These are phyloP conservation scores for Chiua virens DNA, from an alignment of 768 basidiomycete genomes.

Conservation along the genomic window DNA sequence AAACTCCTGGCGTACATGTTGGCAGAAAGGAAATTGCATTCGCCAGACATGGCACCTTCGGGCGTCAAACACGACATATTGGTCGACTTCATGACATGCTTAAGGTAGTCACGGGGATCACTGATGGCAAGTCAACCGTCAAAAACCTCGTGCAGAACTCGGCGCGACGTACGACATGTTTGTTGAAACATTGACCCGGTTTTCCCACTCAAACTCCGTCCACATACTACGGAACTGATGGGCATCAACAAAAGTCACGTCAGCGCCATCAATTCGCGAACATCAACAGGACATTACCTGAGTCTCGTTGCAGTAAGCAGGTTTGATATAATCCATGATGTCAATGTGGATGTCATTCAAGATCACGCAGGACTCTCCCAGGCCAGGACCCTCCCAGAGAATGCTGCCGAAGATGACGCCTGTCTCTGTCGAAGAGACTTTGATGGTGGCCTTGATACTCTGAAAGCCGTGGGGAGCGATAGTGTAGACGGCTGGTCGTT, in stretches of 20 bases:
- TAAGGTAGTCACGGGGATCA: constrained; percentile 85
- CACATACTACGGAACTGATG: constrained; percentile 93
- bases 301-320: constrained; percentile 92
- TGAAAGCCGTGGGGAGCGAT: constrained; percentile 97
- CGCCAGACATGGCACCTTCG: constrained; percentile 81
- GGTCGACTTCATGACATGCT: constrained; percentile 94
- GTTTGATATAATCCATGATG: constrained; percentile 56
- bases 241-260: not conserved
- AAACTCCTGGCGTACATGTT: constrained; percentile 95
- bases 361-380: constrained; percentile 89
- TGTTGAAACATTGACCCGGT: constrained; percentile 92
- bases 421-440: constrained; percentile 96
- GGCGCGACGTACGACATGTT: constrained; percentile 64
- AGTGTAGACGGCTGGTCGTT: constrained; percentile 91
- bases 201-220: constrained; percentile 99
- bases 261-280: not conserved
- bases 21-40: constrained; percentile 95
- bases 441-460: constrained; percentile 97
- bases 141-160: too few relatives aligned
- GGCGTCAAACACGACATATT: constrained; percentile 98
- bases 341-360: constrained; percentile 97
- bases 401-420: constrained; percentile 99
- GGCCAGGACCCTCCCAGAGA: constrained; percentile 89
- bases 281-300: constrained; percentile 51
- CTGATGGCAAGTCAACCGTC: constrained; percentile 34